Conservation (phyloP, 306 rosid genomes). For the Hippophae tibetana region DNA sequence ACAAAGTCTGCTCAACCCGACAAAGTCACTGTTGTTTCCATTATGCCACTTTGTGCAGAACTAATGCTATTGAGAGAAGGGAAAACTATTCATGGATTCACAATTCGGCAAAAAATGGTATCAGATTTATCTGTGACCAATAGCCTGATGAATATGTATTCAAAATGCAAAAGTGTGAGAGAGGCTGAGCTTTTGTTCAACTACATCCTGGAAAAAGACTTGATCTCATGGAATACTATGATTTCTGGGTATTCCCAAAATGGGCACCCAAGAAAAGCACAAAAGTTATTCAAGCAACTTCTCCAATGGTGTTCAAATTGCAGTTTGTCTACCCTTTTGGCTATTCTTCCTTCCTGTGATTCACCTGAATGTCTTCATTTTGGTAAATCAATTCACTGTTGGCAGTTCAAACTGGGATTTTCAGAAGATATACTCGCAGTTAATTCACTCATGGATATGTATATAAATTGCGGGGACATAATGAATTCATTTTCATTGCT, state of each 20-base stretch:
- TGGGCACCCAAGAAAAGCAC: conserved; percentile 34
- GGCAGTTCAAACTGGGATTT: conserved; percentile 50
- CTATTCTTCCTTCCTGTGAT: conserved; percentile 40
- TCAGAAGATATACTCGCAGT: conserved; percentile 28
- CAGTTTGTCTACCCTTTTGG: conserved; percentile 35
- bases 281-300: conserved; percentile 32
- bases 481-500: conserved; percentile 34
- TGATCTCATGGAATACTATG: conserved; percentile 54
- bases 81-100: conserved; percentile 39
- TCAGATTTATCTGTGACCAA: conserved; percentile 23
- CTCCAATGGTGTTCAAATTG: conserved; percentile 15
- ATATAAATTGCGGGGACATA: conserved; percentile 39
- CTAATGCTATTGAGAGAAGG: conserved; percentile 35
- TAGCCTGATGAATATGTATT: conserved; percentile 45
- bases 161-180: conserved; percentile 30
- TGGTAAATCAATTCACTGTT: conserved; percentile 50
- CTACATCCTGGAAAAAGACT: conserved; percentile 32
- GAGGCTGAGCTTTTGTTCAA: conserved; percentile 35
- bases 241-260: conserved; percentile 52
- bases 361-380: conserved; percentile 26
- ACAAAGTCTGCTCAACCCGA: conserved; percentile 2
- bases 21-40: conserved; percentile 11
- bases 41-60: conserved; percentile 33
- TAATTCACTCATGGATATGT: conserved; percentile 42
- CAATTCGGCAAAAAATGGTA: conserved; percentile 29